phyloP scores from a whole-genome alignment of 495 filamentous ascomycete species.

The Aspergillus olivimuriae region DNA sequence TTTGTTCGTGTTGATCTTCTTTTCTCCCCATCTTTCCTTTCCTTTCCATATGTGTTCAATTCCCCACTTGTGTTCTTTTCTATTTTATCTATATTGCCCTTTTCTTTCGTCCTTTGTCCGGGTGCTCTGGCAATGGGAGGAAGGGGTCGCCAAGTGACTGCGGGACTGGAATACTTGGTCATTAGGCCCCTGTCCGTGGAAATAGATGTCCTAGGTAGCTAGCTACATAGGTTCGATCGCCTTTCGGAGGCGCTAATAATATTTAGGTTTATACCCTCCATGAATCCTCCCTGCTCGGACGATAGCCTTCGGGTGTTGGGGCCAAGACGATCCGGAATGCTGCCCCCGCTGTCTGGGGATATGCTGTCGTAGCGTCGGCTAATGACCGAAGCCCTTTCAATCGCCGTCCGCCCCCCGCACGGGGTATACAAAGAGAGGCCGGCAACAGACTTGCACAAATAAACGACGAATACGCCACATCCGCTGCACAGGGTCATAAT shows the following conservation, averaged over 20 bases:
- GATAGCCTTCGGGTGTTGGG: too few species aligned
- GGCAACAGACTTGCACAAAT: too few species aligned
- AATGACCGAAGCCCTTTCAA: too few species aligned
- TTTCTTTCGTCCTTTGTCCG: neutral
- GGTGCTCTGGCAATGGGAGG: too few species aligned
- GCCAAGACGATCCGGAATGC: too few species aligned
- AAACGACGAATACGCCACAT: too few species aligned
- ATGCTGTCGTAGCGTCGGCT: too few species aligned
- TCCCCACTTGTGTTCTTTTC: slow-evolving; percentile 15
- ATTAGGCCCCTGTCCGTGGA: too few species aligned
- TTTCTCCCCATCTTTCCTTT: slow-evolving; percentile 17
- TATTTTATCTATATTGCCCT: neutral
- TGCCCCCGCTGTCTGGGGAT: too few species aligned
- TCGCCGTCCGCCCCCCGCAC: too few species aligned
- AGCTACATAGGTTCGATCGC: neutral
- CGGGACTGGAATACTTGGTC: neutral
- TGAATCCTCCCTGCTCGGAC: neutral
- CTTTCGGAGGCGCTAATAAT: neutral
- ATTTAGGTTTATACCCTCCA: neutral
- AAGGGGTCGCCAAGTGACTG: neutral
- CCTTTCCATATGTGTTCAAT: slow-evolving; percentile 17
- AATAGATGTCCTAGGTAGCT: neutral
- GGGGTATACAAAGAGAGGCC: too few species aligned
- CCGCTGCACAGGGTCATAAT: too few species aligned
- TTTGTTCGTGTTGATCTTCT: slow-evolving; percentile 15